Evolutionary conservation across 352 stramenopile species (phyloP), one percentile per base, ranked within the genome.

Genomic region (Phytophthora ramorum): DNA sequence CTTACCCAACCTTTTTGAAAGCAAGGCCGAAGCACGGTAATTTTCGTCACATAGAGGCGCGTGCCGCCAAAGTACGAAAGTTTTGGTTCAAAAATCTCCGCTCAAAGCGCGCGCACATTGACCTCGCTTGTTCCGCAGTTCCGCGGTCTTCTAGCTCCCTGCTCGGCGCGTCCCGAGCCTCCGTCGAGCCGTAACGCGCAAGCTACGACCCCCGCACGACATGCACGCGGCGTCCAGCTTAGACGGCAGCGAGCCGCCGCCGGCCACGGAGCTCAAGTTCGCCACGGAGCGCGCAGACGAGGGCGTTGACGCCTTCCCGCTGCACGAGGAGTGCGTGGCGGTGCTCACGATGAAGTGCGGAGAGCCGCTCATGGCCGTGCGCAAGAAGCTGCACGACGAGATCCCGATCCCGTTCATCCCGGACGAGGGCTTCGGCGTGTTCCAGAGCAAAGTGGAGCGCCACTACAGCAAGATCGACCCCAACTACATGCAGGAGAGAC

Each of bases 321-420:
- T 81, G 45, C 61, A 85, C 54, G 81, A 90, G 13, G 84, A 91
- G 59, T 88, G 81, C 59, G 62, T 79, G 19, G 84, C 84, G 12
- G 60, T 88, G 14, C 78, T 92, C n/a, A 88, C 79, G 5, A 89
- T 92, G 81, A 92, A 92, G 59, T 90, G 79, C 63, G 84, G 84
- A 44, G 83, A 88, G 44, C 84, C 84, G 53, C 69, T 87, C 48
- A 85, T 91, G 65, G 84, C 84, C 7, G 81, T 91, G 56, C 84
- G 84, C 71, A 92, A 92, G 76, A 92, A 92, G 57, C 68, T 92
- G 48, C 76, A 91, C 69, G 81, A 92, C 44, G 84, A 92, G 44
- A 89, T 92, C 56, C 56, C 66, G 14, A 76, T 92, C 55, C 44
- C 74, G 19, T 92, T 92, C 69, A 67, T 90, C 17, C 84, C 84